Evolutionary conservation across 768 basidiomycete species (phyloP).

Genomic region (Chalciporus pseudorubinellus): DNA sequence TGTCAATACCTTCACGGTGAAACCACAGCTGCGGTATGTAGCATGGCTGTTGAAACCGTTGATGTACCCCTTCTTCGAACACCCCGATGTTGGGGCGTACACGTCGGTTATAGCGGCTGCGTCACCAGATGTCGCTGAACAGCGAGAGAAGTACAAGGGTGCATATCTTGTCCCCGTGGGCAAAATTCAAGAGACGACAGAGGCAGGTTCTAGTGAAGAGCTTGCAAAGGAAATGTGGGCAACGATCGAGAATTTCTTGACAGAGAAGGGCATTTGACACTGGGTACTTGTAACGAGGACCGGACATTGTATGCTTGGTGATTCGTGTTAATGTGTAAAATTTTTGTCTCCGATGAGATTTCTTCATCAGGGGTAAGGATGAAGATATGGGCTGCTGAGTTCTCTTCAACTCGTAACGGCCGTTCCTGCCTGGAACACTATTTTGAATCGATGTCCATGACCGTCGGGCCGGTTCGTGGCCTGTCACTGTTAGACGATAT

Average conservation of each 20-base stretch:
- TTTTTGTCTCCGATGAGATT: no score
- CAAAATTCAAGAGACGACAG: constrained; percentile 10
- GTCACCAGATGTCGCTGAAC: constrained; percentile 18
- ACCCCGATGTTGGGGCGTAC: constrained; percentile 25
- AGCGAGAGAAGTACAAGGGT: constrained; percentile 29
- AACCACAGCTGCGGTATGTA: constrained; percentile 15
- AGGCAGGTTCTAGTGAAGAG: constrained; percentile 17
- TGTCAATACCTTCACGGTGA: constrained; percentile 31
- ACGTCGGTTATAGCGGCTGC: constrained; percentile 31
- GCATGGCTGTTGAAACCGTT: constrained; percentile 20
- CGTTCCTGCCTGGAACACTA: no score
- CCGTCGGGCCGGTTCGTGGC: no score
- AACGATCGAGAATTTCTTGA: constrained; percentile 26
- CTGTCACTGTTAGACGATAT: no score
- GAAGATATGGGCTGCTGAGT: no score
- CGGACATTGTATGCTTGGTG: constrained; percentile 6
- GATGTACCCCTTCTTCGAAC: constrained; percentile 17
- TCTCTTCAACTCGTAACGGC: no score
- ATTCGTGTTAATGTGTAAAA: background rate
- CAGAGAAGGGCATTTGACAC: constrained; percentile 20
- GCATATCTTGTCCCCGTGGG: constrained; percentile 30
- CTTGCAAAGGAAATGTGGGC: constrained; percentile 31
- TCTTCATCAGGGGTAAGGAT: no score
- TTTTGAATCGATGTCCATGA: no score
- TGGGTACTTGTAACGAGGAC: background rate